Base-by-base conservation (phyloP, 352 stramenopile species). In the Globisporangium cederbergense region DNA sequence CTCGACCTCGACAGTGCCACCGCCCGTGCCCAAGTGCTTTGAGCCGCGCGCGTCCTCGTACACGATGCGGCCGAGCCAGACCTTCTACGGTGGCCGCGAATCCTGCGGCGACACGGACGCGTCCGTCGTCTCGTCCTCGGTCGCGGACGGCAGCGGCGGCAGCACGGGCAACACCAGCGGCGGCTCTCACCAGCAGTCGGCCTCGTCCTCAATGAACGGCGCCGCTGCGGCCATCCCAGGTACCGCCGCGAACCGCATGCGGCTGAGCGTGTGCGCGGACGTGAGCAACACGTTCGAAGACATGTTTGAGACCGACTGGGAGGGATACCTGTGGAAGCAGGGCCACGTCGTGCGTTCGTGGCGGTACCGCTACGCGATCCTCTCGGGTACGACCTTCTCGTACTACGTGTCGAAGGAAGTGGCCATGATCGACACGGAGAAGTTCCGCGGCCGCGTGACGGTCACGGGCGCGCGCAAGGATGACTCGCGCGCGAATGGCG, bases 321-420 rank as follows among this genome's bases (percentile, higher is more conserved):
- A 95, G 65, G 86, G 86, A 5, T 95, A 95, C 64, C 79, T 93
- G 51, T 93, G 85, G 85, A 95, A 95, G 59, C 86, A 95, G 65
- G 85, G 86, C 25, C 84, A 95, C 56, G 86, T 95, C 58, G 84
- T 95, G 57, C 84, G 85, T 65, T 91, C 85, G 51, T 95, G 86
- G 86, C 78, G 86, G 20, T 90, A 91, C 58, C 86, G 86, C 51
- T 95, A 93, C 69, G 84, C 83, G 5, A 78, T 95, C 43, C 75
- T 95, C 28, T 90, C 84, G 38, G 86, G 84, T 59, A 91, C 76
- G 34, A 86, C 73, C 30, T 91, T 95, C 53, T 87, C 76, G 22
- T 95, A 94, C 73, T 95, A 95, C 54, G 73, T 86, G 51, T 89
- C 73, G 50, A 95, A 95, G 64, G 84, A 95, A 16, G 76, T 88